These are phyloP conservation scores for Gyromitra esculenta DNA, from an alignment of 2,329 filamentous ascomycete species.

Conservation along the genomic window DNA sequence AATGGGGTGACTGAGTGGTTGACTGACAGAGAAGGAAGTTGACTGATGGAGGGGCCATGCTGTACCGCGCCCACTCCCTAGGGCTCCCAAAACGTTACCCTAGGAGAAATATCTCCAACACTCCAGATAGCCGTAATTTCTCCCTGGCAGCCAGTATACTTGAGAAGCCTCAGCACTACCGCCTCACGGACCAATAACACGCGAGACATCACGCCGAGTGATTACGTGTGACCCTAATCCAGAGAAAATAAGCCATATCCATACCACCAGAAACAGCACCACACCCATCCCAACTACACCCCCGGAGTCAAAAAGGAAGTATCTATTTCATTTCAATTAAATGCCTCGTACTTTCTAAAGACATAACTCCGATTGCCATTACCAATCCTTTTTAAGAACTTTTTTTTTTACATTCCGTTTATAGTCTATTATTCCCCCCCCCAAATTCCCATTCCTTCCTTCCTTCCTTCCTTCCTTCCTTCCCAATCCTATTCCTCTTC, in stretches of 20 bases:
- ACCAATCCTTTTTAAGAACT: slow-evolving; percentile 7
- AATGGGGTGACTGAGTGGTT: too few relatives aligned
- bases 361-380: slow-evolving; percentile 31
- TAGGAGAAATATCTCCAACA: neutral
- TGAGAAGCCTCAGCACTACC: too few relatives aligned
- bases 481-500: neutral
- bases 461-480: neutral
- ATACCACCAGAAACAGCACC: neutral
- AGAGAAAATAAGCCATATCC: neutral
- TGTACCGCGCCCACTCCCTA: neutral
- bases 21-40: too few relatives aligned
- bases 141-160: too few relatives aligned
- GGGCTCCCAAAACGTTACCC: neutral
- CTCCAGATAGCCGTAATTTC: too few relatives aligned
- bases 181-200: too few relatives aligned
- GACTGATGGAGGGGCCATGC: neutral
- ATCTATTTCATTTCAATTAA: neutral
- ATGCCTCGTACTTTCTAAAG: slow-evolving; percentile 4
- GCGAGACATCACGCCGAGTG: neutral
- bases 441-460: neutral
- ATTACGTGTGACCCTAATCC: neutral
- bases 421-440: slow-evolving; percentile 24
- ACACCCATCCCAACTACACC: neutral
- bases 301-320: neutral
- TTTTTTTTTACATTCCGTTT: slow-evolving; percentile 5